These are phyloP conservation scores for Solanum ahanhuiri DNA, from an alignment of 257 asterid species.

Conservation along the genomic window DNA sequence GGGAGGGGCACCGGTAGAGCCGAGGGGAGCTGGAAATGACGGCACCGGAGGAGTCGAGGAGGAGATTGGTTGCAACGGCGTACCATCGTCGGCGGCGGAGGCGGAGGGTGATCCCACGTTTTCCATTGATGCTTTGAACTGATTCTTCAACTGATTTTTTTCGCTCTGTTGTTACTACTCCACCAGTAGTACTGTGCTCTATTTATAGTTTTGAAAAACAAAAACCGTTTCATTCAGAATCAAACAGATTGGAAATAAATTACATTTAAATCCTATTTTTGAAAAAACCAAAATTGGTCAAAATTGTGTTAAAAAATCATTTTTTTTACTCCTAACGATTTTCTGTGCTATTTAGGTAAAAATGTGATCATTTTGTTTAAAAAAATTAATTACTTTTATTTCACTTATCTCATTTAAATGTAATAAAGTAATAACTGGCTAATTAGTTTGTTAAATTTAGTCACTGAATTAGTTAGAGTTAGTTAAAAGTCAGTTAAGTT, in stretches of 20 bases:
- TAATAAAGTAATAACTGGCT: not conserved
- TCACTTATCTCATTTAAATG: not conserved
- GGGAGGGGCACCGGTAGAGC: not conserved
- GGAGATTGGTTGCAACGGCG: not conserved
- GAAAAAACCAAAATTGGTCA: not conserved
- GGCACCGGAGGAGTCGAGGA: not conserved
- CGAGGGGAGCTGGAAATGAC: not conserved
- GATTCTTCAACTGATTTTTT: constrained; percentile 2
- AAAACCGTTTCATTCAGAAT: not conserved
- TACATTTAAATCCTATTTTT: not conserved
- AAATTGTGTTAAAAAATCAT: not conserved
- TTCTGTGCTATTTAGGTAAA: not conserved
- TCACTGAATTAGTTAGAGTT: not conserved
- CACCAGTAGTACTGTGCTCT: not conserved
- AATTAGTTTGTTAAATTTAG: not conserved
- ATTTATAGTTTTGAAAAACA: not conserved
- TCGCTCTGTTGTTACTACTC: not conserved
- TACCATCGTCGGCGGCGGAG: not conserved
- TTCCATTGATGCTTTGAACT: not conserved
- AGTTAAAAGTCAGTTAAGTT: too few relatives aligned
- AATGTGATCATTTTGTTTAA: not conserved
- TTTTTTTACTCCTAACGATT: not conserved
- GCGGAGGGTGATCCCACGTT: not conserved
- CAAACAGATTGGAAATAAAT: not conserved
- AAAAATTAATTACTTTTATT: not conserved